Base-by-base conservation (phyloP, 2,329 filamentous ascomycete species). In the Exophiala aquamarina region DNA sequence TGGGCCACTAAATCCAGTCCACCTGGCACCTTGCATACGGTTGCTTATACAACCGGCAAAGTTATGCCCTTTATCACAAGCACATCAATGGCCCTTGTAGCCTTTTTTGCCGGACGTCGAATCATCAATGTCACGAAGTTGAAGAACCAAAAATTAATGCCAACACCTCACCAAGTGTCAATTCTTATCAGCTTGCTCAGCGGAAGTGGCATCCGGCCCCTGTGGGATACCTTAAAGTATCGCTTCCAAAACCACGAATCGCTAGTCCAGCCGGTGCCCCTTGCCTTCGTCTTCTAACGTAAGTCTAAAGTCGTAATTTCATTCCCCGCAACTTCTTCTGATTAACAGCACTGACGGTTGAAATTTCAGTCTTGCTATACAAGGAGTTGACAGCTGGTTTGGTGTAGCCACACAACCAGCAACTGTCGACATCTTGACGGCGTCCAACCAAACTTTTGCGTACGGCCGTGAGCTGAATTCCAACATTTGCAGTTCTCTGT, bases 51-150 rank as follows among this genome's bases (percentile, higher is more conserved):
- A 35, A 51, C 53, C 0, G 48, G 39, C 20, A 56, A 56, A 23
- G 20, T 56, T n/a, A 54, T 56, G 11, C 53, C 53, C 2, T 56
- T 52, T 28, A 41, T 56, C 20, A 51, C 51, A 14, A 41, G 50
- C 13, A 45, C 40, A 7, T 43, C 40, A 11, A 56, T 56, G 53
- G 44, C 52, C 32, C 36, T 55, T 15, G 42, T 55, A 3, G 49
- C 45, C n/a, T 55, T 55, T 20, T 52, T 55, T 20, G 52, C 52
- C 2, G 52, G 44, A 20, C 48, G 42, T 33, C 54, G 43, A 29
- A 55, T 55, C 28, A 44, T 56, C 28, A 34, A 50, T 17, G 45
- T 45, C 8, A 52, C 54, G 9, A 43, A 21, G 14, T 34, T 17
- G 26, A 36, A 52, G 28, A 44, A 44, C 19, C 28, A 40, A 26